Evolutionary conservation across 306 rosid species (phyloP), one percentile per base, ranked within the genome.

Genomic region (Parietaria judaica): DNA sequence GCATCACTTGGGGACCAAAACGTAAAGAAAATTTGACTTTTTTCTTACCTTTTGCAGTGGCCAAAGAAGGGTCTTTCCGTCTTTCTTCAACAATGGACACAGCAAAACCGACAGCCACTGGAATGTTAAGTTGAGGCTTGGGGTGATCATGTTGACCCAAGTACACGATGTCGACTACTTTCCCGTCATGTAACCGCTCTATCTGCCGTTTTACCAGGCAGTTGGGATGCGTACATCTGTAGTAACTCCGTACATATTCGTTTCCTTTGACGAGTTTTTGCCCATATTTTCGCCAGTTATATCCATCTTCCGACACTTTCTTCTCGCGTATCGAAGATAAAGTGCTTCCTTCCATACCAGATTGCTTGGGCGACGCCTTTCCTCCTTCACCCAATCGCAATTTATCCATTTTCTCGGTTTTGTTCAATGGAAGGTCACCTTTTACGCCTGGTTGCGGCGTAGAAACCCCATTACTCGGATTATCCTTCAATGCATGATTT

Each of bases 221-320:
- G 61, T 79, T 80, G 44, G 91, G 79, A 76, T 81, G 66, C 0
- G 97, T 85, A 68, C 97, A 91, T 72, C 80, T 85, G 75, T 87
- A 91, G 76, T 91, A 91, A 78, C 95, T 87, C 74, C 96, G 62
- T 60, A 80, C 79, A 72, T 76, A 91, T 54, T 80, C 83, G 72
- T 85, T 87, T 37, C 87, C 89, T 70, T 79, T 91, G 16, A 91
- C 96, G 51, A 66, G 65, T 77, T 91, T 91, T 80, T 91, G 97
- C 52, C 97, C 97, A 66, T 91, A 87, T 71, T 91, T 91, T 64
- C n/a, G n/a, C n/a, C n/a, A n/a, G n/a, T n/a, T n/a, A n/a, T n/a
- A n/a, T n/a, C n/a, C n/a, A n/a, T n/a, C 97, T 57, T 80, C 80
- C n/a, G 84, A 67, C 43, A 77, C 83, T 75, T n/a, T n/a, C n/a